Evolutionary conservation across 139 green algal species (phyloP), one percentile per base, ranked within the genome.

Genomic region (Nannochloris sp.): DNA sequence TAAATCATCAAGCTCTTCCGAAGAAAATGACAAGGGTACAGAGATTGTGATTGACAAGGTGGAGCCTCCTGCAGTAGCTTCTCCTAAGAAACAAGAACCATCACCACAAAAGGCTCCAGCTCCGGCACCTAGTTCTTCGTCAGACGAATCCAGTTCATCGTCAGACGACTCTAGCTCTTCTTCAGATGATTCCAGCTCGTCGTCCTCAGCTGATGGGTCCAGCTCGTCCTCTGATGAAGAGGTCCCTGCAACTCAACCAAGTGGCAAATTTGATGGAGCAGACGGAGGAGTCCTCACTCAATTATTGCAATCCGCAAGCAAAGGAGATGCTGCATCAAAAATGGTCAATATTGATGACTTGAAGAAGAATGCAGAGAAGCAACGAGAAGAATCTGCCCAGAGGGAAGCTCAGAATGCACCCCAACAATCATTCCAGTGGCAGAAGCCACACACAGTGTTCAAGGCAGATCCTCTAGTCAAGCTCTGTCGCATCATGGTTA

Each of bases 401-500:
- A 53, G 20, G 12, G n/a, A 53, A 23, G n/a, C 16, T 28, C 6
- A 28, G 46, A 23, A 53, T 28, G 16, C 46, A 5, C 6, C 16
- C 2, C 16, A 23, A 20, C 46, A 53, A 23, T 23, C 46, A 53
- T 66, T 45, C 33, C 60, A 66, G 44, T 66, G 60, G 60, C 16
- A 37, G n/a, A 51, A 53, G 10, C 25, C 26, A 9, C 13, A 25
- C 4, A 45, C 17, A 0, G 13, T 16, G 11, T 66, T 59, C 36
- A 23, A 17, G 17, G n/a, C 12, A 0, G 14, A 53, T 26, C 12
- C 29, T 23, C 40, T 66, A 1, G 11, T 37, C n/a, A 55, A 53
- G 8, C 36, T 66, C 12, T 56, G 36, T 23, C 51, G 36, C 6
- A 20, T 56, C 11, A 66, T 66, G 60, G 60, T 66, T 5, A 29